Base-by-base conservation (phyloP, 73 alveolate genomes). In the Halteria grandinella region DNA sequence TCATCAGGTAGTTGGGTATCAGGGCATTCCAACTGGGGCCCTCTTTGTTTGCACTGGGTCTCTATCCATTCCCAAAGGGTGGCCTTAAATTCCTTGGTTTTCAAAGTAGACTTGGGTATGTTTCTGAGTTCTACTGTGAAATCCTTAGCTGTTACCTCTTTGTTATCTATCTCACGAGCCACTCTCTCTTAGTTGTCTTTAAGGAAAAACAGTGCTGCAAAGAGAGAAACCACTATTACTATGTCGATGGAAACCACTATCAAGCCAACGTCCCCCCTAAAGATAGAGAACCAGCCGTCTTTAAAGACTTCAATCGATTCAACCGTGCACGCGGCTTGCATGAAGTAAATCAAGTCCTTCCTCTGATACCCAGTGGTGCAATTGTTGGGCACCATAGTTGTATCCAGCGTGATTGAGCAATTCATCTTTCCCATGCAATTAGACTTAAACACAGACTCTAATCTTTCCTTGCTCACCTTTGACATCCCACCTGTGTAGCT, bases 51-150 rank as follows among this genome's bases (percentile, higher is more conserved):
- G 11, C 33, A 32, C 21, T 54, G 60, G 11, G 28, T 10, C 41
- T 79, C 90, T 10, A 79, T 7, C n/a, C 69, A 17, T 12, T 41
- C 18, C 79, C 77, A 79, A 15, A 79, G 32, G 15, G 36, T 45
- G 15, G 79, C 57, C 58, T 79, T 79, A 1, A 69, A 60, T 2
- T 48, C 39, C 20, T 45, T 51, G 10, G 52, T 28, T 17, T 79
- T 47, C n/a, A n/a, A n/a, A 21, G 33, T 44, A 40, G 64, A 84
- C 18, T 34, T 49, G 0, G 90, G 90, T 17, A 79, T 18, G 32
- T 69, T 51, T 21, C 32, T 37, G 7, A 79, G 25, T 39, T 79
- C 44, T 14, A 69, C 60, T 17, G 90, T 44, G 25, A 79, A 79
- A 27, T 79, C 90, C 2, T 57, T 20, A 17, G 84, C 78, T 21